Percentiles rank a stretch among this genome's conserved stretches.
Conservation (phyloP, 192 early-diverging fungal genomes). For the Coemansia sp. region DNA sequence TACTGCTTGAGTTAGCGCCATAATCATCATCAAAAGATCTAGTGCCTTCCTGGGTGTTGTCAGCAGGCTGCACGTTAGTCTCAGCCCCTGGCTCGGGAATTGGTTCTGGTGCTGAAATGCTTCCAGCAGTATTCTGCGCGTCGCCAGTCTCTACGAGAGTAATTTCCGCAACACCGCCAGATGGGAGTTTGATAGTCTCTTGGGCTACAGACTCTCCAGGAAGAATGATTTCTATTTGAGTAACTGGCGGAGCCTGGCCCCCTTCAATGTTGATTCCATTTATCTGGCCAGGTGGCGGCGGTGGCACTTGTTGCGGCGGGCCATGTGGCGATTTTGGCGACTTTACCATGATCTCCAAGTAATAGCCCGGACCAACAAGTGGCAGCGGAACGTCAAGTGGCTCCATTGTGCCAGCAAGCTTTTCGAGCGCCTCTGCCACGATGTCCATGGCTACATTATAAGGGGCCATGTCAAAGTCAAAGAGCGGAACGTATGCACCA, state of each 20-base stretch:
- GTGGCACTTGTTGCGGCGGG: not conserved
- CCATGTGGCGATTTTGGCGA: conserved; percentile 34
- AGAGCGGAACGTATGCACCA: conserved; percentile 33
- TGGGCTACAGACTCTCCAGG: conserved; percentile 45
- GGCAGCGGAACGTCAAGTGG: conserved; percentile 50
- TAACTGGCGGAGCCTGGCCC: conserved; percentile 41
- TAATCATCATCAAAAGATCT: not conserved
- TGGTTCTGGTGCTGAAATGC: not conserved
- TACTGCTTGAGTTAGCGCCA: not conserved
- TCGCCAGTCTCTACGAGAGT: not conserved
- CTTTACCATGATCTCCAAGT: conserved; percentile 52
- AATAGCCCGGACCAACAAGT: conserved; percentile 50
- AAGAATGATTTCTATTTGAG: conserved; percentile 54
- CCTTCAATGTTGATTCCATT: conserved; percentile 51
- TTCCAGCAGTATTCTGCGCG: not conserved
- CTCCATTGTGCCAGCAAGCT: conserved; percentile 52
- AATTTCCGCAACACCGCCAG: conserved; percentile 2
- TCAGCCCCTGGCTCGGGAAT: conserved; percentile 15
- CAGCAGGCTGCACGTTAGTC: not conserved
- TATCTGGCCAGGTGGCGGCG: conserved; percentile 26
- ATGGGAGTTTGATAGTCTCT: conserved; percentile 43
- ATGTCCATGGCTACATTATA: conserved; percentile 55
- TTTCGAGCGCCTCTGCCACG: conserved; percentile 49
- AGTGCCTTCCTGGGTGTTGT: not conserved
- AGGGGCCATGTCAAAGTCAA: conserved; percentile 52